phyloP scores from a whole-genome alignment of 805 yeast genomes.

The Saturnispora silvae region DNA sequence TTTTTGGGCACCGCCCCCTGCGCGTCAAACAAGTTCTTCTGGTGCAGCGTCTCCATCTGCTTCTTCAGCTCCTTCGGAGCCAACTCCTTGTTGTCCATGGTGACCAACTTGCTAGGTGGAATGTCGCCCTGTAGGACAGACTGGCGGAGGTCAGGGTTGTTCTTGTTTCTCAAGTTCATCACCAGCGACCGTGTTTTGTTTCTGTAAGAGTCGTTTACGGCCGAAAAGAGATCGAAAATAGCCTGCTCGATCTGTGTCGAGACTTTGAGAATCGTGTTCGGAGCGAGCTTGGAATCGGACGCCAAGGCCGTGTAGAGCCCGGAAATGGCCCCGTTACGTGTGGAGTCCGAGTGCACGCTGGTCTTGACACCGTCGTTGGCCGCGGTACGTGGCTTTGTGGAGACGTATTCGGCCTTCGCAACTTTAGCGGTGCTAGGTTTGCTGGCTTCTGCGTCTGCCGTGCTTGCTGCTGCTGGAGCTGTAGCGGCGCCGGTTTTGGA shows the following conservation, averaged over 20 bases:
- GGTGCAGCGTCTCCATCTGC: slow-evolving; percentile 76
- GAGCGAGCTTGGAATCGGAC: slow-evolving; percentile 49
- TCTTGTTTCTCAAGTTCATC: slow-evolving; percentile 79
- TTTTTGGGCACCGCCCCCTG: slow-evolving; percentile 95
- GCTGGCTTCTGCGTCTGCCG: slow-evolving; percentile 10
- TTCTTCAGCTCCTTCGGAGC: slow-evolving; percentile 86
- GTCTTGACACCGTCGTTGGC: slow-evolving; percentile 72
- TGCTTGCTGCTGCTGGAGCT: slow-evolving; percentile 4
- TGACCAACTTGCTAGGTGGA: slow-evolving; percentile 51
- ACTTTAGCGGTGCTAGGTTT: slow-evolving; percentile 76
- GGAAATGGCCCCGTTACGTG: slow-evolving; percentile 74
- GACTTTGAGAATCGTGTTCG: slow-evolving; percentile 44
- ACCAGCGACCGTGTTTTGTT: slow-evolving; percentile 79
- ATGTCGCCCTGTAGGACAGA: slow-evolving; percentile 61
- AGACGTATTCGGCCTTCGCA: too few relatives aligned
- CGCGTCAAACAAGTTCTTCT: slow-evolving; percentile 88
- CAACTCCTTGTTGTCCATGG: slow-evolving; percentile 87
- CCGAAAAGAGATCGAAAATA: slow-evolving; percentile 47
- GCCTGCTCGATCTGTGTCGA: slow-evolving; percentile 67
- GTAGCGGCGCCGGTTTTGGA: background rate
- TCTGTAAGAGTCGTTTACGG: slow-evolving; percentile 54
- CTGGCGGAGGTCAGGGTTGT: slow-evolving; percentile 74
- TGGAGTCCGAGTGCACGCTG: slow-evolving; percentile 57
- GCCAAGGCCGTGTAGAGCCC: slow-evolving; percentile 88
- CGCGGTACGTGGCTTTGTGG: slow-evolving; percentile 58